These are phyloP conservation scores for Microdochium nivale DNA, from an alignment of 2,329 filamentous ascomycete species.

Conservation along the genomic window DNA sequence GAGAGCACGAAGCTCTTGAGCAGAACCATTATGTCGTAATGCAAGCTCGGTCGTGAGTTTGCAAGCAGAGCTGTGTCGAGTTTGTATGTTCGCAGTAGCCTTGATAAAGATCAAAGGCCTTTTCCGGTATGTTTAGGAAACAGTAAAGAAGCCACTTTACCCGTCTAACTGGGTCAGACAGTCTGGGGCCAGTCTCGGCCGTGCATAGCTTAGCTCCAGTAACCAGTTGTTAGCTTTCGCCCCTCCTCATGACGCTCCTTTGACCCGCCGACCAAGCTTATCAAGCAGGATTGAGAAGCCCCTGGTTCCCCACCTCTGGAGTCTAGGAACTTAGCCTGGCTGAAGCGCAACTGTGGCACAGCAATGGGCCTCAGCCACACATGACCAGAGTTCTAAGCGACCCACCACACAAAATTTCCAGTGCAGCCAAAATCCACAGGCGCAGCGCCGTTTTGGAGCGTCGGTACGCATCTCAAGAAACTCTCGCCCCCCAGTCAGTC, in stretches of 20 bases:
- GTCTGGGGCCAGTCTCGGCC: slow-evolving; percentile 2
- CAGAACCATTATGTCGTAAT: slow-evolving; percentile 37
- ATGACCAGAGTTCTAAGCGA: not conserved
- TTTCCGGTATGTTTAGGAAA: slow-evolving; percentile 16
- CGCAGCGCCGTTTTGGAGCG: not conserved
- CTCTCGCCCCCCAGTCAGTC: not conserved
- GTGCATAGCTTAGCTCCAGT: not conserved
- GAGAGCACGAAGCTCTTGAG: slow-evolving; percentile 53
- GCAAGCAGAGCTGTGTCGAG: not conserved
- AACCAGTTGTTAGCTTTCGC: not conserved
- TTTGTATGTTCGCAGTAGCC: not conserved
- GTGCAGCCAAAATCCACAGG: not conserved
- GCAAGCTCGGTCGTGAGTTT: not conserved
- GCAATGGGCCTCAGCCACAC: not conserved
- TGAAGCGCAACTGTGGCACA: not conserved
- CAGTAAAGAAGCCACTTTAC: slow-evolving; percentile 26
- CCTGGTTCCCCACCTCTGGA: not conserved
- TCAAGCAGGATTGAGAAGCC: not conserved
- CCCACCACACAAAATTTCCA: slow-evolving; percentile 1
- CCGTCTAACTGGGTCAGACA: not conserved
- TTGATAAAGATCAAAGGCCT: slow-evolving; percentile 17
- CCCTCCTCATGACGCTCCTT: not conserved
- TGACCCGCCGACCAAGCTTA: not conserved
- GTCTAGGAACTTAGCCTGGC: too few species aligned
- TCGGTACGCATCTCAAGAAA: not conserved